Evolutionary conservation across 257 asterid genomes (phyloP).

Genomic region (Lantana camara): DNA sequence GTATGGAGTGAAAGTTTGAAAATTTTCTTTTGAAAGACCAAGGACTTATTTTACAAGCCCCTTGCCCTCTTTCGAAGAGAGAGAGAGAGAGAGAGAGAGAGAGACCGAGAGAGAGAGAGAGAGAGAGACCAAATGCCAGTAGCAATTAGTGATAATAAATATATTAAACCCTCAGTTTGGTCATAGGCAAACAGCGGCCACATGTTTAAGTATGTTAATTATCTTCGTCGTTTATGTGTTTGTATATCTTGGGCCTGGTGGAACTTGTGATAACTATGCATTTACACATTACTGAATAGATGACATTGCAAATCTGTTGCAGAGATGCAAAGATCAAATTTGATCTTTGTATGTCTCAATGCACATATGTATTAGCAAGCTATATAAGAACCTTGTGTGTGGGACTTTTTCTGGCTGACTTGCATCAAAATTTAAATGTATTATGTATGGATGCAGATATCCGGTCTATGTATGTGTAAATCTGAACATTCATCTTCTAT

Average conservation of each 20-base stretch:
- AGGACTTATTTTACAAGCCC: not conserved
- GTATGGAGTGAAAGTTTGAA: slow-evolving; percentile 1
- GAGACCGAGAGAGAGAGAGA: slow-evolving; percentile 25
- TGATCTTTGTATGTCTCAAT: slow-evolving; percentile 2
- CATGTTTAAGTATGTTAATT: slow-evolving; percentile 20
- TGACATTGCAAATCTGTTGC: not conserved
- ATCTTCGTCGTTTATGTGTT: not conserved
- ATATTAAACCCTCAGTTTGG: not conserved
- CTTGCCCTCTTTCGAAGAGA: slow-evolving; percentile 6
- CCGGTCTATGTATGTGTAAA: not conserved
- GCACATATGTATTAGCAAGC: not conserved
- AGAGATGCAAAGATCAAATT: not conserved
- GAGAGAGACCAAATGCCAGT: slow-evolving; percentile 10
- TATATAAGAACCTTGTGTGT: not conserved
- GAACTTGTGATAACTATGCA: slow-evolving; percentile 1
- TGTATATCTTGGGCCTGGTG: not conserved
- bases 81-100: no score
- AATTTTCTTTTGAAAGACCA: not conserved
- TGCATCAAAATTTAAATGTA: not conserved
- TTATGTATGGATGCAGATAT: not conserved
- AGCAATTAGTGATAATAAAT: slow-evolving; percentile 2
- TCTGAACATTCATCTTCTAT: not conserved
- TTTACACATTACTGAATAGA: slow-evolving; percentile 6
- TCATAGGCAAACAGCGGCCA: slow-evolving; percentile 19
- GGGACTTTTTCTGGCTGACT: not conserved